Evolutionary conservation across 257 asterid genomes (phyloP), one percentile per base, ranked within the genome.

Genomic region (Cinchona pubescens): DNA sequence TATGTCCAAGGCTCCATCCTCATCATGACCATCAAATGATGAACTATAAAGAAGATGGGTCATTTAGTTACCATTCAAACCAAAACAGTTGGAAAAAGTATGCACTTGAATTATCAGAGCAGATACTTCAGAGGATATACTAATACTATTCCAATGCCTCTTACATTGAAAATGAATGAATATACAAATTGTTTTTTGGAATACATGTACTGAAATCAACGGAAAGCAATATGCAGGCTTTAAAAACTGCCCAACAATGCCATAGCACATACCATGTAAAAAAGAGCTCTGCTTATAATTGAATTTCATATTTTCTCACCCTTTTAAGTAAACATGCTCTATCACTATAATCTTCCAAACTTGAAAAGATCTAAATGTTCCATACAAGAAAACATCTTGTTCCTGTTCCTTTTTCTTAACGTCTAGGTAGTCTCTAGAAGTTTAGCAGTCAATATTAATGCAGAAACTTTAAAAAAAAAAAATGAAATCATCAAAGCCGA

Each of bases 1-100:
- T 67, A 76, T 38, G 76, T 89, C 90, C 83, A 82, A 69, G 30
- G 79, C 72, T 62, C 89, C 92, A 80, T 88, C 98, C 81, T 92
- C 96, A 56, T 86, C 91, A 67, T 86, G 93, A 77, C 89, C 97
- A 82, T 92, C 91, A 59, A 82, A 83, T 72, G 92, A 89, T 56
- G 96, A 90, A 48, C 96, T 92, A 87, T 79, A 82, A 71, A 85
- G 79, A 81, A 80, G 69, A 81, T 69, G 23, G 40, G 78, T 43
- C 25, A 19, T 34, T 56, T 59, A 68, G 30, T 10, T 64, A 59
- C 46, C 46, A 69, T 76, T 34, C 35, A 34, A 18, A 29, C 8
- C 43, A n/a, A 27, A 27, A 59, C 4, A 42, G 12, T n/a, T n/a
- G 62, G 38, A 48, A 69, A 51, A 21, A 45, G 38, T 45, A 69